Conservation (phyloP, 2,329 filamentous ascomycete species). For the Colletotrichum cereale region DNA sequence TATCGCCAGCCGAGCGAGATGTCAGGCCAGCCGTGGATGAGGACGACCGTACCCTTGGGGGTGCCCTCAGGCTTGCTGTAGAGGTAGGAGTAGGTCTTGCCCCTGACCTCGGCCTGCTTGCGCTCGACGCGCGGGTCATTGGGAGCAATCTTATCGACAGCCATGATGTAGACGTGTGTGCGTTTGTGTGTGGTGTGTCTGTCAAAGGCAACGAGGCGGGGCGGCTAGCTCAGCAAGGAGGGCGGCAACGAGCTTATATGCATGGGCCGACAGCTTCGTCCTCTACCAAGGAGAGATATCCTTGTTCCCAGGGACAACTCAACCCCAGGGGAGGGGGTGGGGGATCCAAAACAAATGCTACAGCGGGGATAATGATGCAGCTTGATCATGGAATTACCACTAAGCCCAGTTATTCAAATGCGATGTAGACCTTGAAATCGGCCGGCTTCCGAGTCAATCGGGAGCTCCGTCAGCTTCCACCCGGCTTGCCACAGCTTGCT, state of each 20-base stretch:
- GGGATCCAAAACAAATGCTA: not conserved
- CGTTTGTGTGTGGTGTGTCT: conserved; percentile 17
- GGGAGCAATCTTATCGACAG: conserved; percentile 72
- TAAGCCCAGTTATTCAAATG: not conserved
- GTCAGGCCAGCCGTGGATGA: conserved; percentile 85
- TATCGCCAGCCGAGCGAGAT: conserved; percentile 88
- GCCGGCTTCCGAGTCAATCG: conserved; percentile 7
- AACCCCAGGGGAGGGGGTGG: not conserved
- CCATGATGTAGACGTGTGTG: conserved; percentile 53
- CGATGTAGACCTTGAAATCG: not conserved
- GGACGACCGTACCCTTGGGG: conserved; percentile 62
- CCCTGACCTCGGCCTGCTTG: conserved; percentile 73
- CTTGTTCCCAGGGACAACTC: conserved; percentile 11
- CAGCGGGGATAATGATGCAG: conserved; percentile 29
- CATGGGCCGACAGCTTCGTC: not conserved
- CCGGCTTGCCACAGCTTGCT: not conserved
- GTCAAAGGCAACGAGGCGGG: not conserved
- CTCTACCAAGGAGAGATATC: conserved; percentile 19
- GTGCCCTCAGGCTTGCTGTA: conserved; percentile 61
- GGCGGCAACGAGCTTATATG: conserved; percentile 4
- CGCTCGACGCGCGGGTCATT: conserved; percentile 76
- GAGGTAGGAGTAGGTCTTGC: conserved; percentile 77
- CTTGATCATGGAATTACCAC: not conserved
- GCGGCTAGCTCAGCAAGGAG: not conserved
- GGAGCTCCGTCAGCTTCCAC: not conserved